Evolutionary conservation across 2,329 filamentous ascomycete species (phyloP), one percentile per base, ranked within the genome.

Genomic region (Cladobotryum protrusum): DNA sequence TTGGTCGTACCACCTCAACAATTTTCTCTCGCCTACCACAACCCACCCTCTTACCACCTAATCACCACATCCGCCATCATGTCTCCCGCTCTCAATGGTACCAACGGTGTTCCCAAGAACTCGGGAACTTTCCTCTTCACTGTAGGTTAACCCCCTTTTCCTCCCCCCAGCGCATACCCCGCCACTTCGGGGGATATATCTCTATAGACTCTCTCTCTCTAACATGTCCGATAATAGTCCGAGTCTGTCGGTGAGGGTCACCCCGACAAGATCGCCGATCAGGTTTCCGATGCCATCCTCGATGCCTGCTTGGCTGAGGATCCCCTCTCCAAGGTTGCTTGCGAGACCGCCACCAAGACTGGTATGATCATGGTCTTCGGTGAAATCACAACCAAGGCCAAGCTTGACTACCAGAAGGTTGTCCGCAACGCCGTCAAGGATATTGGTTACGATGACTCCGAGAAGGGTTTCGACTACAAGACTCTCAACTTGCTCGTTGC

Each of bases 401-500:
- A 78, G 62, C 78, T 97, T 63, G 93, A 99, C 81, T 99, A 96
- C 86, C 93, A 99, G 75, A 95, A 91, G 80, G 81, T 96, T 65
- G 89, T 99, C 72, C 92, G 93, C 72, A 75, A 85, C 58, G 83
- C 91, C 70, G 90, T 99, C 83, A 92, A 96, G 83, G 92, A 95
- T 70, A 99, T 99, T 68, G 93, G 93, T 65, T 99, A 97, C 76
- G 93, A 99, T 76, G 83, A 87, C 74, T 97, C 93, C 50, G 79
- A 82, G 65, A 99, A 99, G 85, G 93, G 93, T 57, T 99, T 99
- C 76, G 93, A 99, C 79, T 96, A 96, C 89, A 97, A 97, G 86
- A 99, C 93, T 62, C 92, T 87, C 80, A 97, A 96, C 79, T 83
- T 99, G 67, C 85, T 97, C 63, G 91, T 97, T 65, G 93, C 92